Conservation (phyloP, 208 protist genomes). For the Angomonas deanei region DNA sequence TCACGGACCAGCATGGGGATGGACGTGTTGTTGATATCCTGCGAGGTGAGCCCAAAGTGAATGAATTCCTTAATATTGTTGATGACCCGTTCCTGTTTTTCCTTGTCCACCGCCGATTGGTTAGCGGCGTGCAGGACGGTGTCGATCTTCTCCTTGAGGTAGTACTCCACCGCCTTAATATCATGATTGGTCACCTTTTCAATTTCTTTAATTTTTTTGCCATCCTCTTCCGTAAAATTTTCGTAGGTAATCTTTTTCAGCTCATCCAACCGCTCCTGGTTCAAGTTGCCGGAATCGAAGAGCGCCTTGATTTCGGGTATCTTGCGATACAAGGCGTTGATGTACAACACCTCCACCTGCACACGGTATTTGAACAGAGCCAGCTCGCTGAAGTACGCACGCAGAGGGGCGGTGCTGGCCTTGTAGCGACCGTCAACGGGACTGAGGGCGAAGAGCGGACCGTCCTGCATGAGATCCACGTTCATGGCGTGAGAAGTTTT, state of each 20-base stretch:
- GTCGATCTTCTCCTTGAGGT: conserved; percentile 89
- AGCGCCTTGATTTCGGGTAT: conserved; percentile 55
- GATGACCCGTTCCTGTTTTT: background rate
- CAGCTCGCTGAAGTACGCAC: conserved; percentile 91
- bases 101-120: conserved; percentile 8
- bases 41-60: conserved; percentile 96
- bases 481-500: conserved; percentile 17
- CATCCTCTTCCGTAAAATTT: conserved; percentile 78
- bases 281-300: conserved; percentile 35
- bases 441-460: conserved; percentile 83
- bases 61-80: conserved; percentile 85
- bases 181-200: conserved; percentile 95
- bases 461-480: conserved; percentile 32
- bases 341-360: conserved; percentile 90
- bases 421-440: conserved; percentile 94
- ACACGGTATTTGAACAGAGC: conserved; percentile 90
- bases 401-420: conserved; percentile 41
- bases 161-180: conserved; percentile 97
- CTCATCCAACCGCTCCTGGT: conserved; percentile 36
- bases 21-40: conserved; percentile 97
- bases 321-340: conserved; percentile 68
- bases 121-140: conserved; percentile 20
- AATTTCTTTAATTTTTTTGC: conserved; percentile 86
- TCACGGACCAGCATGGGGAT: conserved; percentile 93
- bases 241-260: conserved; percentile 54